Base-by-base conservation (phyloP, 2,329 filamentous ascomycete species). In the Penicillium crustosum region DNA sequence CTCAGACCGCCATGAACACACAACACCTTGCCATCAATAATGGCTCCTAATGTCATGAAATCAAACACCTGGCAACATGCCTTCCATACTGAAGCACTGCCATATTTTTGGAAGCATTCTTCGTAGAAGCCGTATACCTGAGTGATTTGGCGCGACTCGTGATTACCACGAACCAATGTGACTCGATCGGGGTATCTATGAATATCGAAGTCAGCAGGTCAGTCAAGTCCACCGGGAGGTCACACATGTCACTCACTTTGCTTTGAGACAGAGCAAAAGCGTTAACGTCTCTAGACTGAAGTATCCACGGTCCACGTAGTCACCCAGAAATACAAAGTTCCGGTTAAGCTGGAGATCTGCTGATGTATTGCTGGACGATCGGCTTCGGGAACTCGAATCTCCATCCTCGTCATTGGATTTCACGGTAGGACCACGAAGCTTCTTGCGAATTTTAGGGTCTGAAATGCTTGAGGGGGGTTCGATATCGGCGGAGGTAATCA, bases 41-140 rank as follows among this genome's bases (percentile, higher is more conserved):
- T 87, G 47, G 93, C 93, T 52, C 91, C 92, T 6, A 97, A 85
- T 6, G 93, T 91, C 23, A 99, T 86, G 75, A 97, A 97, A 78
- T 99, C 93, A 73, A 99, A 99, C 4, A 97, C 90, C 69, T 99
- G 94, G 77, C 93, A 97, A 79, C 93, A 99, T 73, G 97, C 93
- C 54, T 91, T 85, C 93, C 93, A 97, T 1, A 97, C 93, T 68
- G 97, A 97, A 38, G 93, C 93, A 71, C 89, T 96, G 60, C 93
- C 93, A 71, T 97, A 97, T 78, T 97, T 97, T 53, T 93, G 84
- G 62, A 97, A 82, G 70, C 93, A 97, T 78, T 97, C 93, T 71
- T 97, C 93, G 79, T 97, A 97, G 79, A 97, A 97, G 61, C 93
- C 93, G 74, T 97, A 97, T 15, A 97, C 93, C 6, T 91, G 96